These are phyloP conservation scores for Ceratocystis cubensis DNA, from an alignment of 2,329 filamentous ascomycete species.

Conservation along the genomic window DNA sequence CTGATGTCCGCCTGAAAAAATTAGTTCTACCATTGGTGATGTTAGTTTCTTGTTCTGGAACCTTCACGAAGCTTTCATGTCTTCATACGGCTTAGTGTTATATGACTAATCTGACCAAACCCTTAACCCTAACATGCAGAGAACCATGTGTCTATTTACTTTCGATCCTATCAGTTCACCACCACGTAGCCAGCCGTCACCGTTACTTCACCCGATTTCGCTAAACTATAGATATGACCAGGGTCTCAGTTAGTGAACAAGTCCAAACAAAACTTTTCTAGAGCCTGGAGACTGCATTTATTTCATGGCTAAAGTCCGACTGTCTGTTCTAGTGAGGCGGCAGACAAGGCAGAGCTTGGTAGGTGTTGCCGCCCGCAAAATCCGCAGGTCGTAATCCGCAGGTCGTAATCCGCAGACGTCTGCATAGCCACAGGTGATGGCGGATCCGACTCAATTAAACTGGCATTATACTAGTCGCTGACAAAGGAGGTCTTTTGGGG, in stretches of 20 bases:
- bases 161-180: not conserved
- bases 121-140: not conserved
- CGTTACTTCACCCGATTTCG: slow-evolving; percentile 11
- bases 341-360: not conserved
- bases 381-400: not conserved
- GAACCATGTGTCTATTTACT: not conserved
- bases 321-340: not conserved
- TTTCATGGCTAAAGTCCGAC: not conserved
- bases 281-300: not conserved
- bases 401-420: not conserved
- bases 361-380: not conserved
- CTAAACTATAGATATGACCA: slow-evolving; percentile 1
- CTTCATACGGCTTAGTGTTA: not conserved
- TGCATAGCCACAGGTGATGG: not conserved
- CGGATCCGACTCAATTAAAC: not conserved
- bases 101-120: not conserved
- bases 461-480: not conserved
- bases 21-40: not conserved
- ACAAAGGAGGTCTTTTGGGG: not conserved
- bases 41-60: slow-evolving; percentile 20
- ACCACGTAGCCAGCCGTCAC: not conserved
- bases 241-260: not conserved
- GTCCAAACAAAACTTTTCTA: not conserved
- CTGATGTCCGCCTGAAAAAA: not conserved
- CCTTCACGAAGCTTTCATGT: slow-evolving; percentile 19